Base-by-base conservation (phyloP, 305 asterid species). In the Andrographis paniculata region DNA sequence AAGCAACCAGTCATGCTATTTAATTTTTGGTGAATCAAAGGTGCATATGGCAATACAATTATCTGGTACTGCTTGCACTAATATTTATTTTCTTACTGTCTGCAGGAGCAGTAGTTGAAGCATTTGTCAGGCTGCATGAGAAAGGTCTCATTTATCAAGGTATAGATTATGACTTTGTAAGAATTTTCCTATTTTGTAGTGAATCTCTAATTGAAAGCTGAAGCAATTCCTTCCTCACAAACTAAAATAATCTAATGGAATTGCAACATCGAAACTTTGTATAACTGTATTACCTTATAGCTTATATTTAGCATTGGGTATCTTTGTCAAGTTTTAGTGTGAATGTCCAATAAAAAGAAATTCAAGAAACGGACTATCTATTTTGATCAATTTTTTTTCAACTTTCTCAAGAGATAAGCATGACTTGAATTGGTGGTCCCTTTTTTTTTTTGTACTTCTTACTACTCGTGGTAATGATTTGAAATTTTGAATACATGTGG, bases 61-160 rank as follows among this genome's bases (percentile, higher is more conserved):
- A 30, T 48, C 44, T 45, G 28, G 46, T 39, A 31, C 1, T 42
- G 20, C 43, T 20, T 27, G 45, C 28, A 24, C 49, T 59, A 39
- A 63, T 44, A 22, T 55, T 53, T 48, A 13, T 65, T 37, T 52
- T 48, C 41, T 60, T 36, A 31, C 65, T 56, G 49, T 67, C 60
- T 77, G 39, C 93, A 91, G 99, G 93, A 37, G 89, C 99, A 20
- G 96, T 91, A 39, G 75, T 67, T 12, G 99, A 91, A 74, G 99
- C 99, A 58, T 91, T 91, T 69, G 71, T 83, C 51, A 78, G 80
- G 80, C 99, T 91, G 74, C 94, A 91, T 20, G 96, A 91, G 68
- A 91, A 91, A 74, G 99, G 96, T 59, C 68, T 83, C 31, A 80
- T 91, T 52, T 91, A 91, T 81, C 99, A 79, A 82, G 99, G 96